Evolutionary conservation across 345 rosid species (phyloP).

Genomic region (Hibiscus mutabilis): DNA sequence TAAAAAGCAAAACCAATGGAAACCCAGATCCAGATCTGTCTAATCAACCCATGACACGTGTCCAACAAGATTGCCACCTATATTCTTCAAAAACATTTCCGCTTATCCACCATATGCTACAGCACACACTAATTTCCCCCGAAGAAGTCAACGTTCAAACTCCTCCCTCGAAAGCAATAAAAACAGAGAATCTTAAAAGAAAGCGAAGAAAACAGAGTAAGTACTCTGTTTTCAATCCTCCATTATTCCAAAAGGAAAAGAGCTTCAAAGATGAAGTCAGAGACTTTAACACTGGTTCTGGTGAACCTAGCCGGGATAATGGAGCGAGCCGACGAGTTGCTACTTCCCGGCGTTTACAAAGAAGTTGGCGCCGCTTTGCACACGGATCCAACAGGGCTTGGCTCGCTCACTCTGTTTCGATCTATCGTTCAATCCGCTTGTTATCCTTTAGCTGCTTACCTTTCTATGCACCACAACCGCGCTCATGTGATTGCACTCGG

Average conservation of each 20-base stretch:
- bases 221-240: background rate
- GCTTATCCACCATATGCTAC: background rate
- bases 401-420: conserved; percentile 48
- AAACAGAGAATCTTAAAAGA: background rate
- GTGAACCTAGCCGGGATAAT: conserved; percentile 60
- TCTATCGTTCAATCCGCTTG: conserved; percentile 55
- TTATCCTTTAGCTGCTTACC: conserved; percentile 65
- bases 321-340: conserved; percentile 67
- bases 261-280: conserved; percentile 33
- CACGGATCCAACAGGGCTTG: conserved; percentile 56
- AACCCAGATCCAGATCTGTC: background rate
- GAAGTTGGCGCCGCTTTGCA: conserved; percentile 58
- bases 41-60: background rate
- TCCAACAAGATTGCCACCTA: background rate
- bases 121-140: background rate
- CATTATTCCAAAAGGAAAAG: background rate
- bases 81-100: background rate
- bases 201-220: background rate
- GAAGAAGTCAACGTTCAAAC: background rate
- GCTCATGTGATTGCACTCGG: conserved; percentile 66
- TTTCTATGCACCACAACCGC: conserved; percentile 46
- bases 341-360: conserved; percentile 65
- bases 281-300: conserved; percentile 40
- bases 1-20: background rate
- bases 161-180: background rate